Evolutionary conservation across 331 rosid genomes (phyloP).

Genomic region (Quercus lobata): DNA sequence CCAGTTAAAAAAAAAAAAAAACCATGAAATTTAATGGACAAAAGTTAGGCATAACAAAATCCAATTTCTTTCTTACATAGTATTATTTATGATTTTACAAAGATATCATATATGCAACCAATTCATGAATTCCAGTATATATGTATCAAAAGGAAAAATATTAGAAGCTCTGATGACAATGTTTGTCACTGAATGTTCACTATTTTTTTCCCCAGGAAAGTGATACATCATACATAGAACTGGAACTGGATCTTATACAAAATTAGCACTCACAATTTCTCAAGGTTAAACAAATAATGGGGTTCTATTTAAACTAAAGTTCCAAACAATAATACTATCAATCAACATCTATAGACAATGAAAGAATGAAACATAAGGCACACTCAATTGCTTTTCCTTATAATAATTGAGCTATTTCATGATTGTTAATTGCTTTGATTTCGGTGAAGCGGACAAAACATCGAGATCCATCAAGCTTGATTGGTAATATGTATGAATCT

Average conservation of each 20-base stretch:
- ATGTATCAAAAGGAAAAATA: no score
- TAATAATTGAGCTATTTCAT: constrained; percentile 20
- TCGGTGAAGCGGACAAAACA: constrained; percentile 9
- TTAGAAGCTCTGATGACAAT: no score
- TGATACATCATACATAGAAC: neutral
- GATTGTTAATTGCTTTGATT: neutral
- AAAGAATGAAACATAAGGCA: no score
- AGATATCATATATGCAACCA: neutral
- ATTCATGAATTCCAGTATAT: no score
- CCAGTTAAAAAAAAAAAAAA: no score
- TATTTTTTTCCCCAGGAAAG: neutral
- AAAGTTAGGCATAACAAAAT: neutral
- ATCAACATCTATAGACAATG: constrained; percentile 13
- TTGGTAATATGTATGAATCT: neutral
- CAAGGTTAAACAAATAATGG: neutral
- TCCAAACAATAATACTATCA: neutral
- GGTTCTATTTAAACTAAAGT: neutral
- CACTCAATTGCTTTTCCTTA: neutral
- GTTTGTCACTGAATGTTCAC: neutral
- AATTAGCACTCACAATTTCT: neutral
- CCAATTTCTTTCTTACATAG: neutral
- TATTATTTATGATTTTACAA: no score
- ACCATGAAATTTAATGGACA: no score
- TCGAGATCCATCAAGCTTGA: neutral
- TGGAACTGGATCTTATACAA: neutral